Conservation (phyloP, 192 early-diverging fungal genomes). For the Endogone sp. region DNA sequence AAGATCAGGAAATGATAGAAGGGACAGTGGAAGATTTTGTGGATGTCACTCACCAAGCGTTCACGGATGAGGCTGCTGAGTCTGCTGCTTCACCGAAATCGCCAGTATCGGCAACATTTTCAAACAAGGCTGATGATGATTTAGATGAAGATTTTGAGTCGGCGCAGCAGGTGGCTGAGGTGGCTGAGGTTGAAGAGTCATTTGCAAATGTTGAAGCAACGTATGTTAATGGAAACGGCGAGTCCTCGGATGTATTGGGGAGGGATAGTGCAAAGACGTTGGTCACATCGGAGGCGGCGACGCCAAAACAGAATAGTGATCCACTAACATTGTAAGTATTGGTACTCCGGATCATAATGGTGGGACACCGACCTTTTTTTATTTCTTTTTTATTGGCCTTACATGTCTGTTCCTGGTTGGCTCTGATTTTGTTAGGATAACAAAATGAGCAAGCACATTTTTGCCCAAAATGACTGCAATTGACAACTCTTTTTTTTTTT, state of each 20-base stretch:
- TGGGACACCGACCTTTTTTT: no score
- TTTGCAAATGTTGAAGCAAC: background rate
- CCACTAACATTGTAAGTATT: background rate
- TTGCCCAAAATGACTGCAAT: no score
- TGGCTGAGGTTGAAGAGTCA: background rate
- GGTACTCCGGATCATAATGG: no score
- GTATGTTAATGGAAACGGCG: background rate
- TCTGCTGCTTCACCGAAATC: background rate
- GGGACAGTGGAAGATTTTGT: conserved; percentile 19
- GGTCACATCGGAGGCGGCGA: background rate
- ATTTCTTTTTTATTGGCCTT: no score
- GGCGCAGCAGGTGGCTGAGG: background rate
- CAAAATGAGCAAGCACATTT: no score
- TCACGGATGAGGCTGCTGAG: conserved; percentile 15
- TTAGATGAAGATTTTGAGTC: background rate
- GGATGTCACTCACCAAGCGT: conserved; percentile 21
- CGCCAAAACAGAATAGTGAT: background rate
- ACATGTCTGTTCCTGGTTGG: no score
- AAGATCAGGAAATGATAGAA: background rate
- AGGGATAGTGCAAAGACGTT: background rate
- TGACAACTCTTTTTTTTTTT: no score
- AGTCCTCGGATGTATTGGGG: background rate
- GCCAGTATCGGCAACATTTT: background rate
- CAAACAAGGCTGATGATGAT: background rate
- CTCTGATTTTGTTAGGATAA: no score